Evolutionary conservation across 768 basidiomycete species (phyloP), one percentile per base, ranked within the genome.

Genomic region (Phlebiopsis gigantea): DNA sequence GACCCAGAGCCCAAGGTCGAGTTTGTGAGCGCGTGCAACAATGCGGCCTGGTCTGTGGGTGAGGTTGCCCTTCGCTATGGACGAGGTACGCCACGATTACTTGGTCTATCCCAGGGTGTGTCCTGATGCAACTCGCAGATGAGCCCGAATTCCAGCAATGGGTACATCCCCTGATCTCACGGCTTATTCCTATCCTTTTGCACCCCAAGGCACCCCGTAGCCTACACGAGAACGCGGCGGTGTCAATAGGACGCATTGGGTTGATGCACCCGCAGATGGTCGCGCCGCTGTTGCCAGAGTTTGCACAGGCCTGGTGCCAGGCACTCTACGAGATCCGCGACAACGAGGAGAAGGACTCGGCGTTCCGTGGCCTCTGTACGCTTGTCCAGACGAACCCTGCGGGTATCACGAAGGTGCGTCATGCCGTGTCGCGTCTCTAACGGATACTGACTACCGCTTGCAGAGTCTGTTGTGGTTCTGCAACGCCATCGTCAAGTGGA

Each of bases 1-100:
- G 90, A 94, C 59, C 89, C 90, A 4, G 91, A 96, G 66, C 97
- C 96, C 1, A 90, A 92, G 65, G 79, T 88, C 29, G 95, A 98
- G 70, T 93, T 94, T 66, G 85, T 98, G 60, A 95, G 93, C 62
- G 97, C 96, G 5, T 95, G 93, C 70, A 99, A 99, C 72, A 99
- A 99, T 68, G 97, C 97, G 9, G 96, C 96, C 1, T 99, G 97
- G 97, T 94, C 93, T n/a, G 94, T 97, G 26, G 97, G 97, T 44
- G 97, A 99, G 72, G 93, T 99, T 29, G 93, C 97, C 7, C 73
- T 99, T 60, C 90, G 93, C 46, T 94, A 91, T 68, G 90, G 93
- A 52, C 77, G 83, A 62, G 87, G 90, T 89, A 67, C 56, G 80
- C 68, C 50, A 55, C 46, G 42, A 41, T 46, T 15, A 19, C 56